Conservation (phyloP, 2,329 filamentous ascomycete species). For the Aspergillus sp. region DNA sequence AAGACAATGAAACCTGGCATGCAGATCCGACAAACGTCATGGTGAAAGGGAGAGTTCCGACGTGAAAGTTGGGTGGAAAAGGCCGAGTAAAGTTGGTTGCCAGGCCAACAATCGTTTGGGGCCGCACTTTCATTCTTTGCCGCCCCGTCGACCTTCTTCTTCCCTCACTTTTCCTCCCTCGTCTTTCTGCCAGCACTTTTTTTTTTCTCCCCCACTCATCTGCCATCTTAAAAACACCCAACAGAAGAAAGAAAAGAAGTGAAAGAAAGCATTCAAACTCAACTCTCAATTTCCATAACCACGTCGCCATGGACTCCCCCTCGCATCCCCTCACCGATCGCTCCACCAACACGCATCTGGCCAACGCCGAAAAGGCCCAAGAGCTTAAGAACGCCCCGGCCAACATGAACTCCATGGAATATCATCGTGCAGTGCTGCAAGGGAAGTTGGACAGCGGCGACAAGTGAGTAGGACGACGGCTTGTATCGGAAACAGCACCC, state of each 20-base stretch:
- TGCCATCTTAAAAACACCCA: not conserved
- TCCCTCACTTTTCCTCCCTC: slow-evolving; percentile 6
- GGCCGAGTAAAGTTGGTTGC: slow-evolving; percentile 28
- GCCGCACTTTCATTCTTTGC: slow-evolving; percentile 19
- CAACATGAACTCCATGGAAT: slow-evolving; percentile 41
- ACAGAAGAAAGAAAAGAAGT: not conserved
- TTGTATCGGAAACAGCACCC: not conserved
- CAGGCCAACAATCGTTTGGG: slow-evolving; percentile 39
- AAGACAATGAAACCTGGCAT: not conserved
- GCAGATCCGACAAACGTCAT: not conserved
- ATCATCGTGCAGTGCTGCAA: slow-evolving; percentile 44
- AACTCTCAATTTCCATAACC: not conserved
- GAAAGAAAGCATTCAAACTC: not conserved
- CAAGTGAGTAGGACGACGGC: slow-evolving; percentile 30
- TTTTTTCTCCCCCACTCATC: not conserved
- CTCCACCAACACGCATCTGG: slow-evolving; percentile 43
- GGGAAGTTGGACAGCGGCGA: slow-evolving; percentile 40
- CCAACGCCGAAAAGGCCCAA: slow-evolving; percentile 24
- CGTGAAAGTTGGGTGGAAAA: not conserved
- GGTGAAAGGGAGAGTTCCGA: not conserved
- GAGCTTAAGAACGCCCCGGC: slow-evolving; percentile 34
- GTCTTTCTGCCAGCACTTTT: not conserved
- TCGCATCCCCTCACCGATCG: slow-evolving; percentile 39
- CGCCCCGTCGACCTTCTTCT: slow-evolving; percentile 19
- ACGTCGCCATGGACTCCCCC: slow-evolving; percentile 32